Percentiles rank a stretch among this genome's conserved stretches.
phyloP scores from a whole-genome alignment of 139 green algal genomes.

The Chlorella vulgaris region DNA sequence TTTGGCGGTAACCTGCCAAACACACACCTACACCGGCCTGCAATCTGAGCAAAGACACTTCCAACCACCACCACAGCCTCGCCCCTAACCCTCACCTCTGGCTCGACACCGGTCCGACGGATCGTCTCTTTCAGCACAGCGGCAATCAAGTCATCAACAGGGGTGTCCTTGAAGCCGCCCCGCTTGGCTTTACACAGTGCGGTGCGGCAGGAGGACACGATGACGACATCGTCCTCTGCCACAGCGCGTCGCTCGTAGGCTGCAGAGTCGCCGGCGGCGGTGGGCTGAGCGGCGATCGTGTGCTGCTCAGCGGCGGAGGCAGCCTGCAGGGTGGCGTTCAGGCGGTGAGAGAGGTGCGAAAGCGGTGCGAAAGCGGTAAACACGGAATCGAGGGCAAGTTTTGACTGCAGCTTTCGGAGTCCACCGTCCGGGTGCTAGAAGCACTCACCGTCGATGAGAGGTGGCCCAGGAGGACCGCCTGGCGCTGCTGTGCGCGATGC shows the following conservation, averaged over 20 bases:
- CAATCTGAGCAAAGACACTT: no score
- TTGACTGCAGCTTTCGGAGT: no score
- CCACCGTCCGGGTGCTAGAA: not conserved
- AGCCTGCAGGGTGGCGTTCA: not conserved
- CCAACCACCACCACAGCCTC: no score
- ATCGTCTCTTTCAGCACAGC: conserved; percentile 85
- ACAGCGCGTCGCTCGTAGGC: conserved; percentile 70
- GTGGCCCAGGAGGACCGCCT: conserved; percentile 57
- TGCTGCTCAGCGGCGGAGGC: not conserved
- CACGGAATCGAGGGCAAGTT: no score
- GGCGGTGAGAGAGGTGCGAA: no score
- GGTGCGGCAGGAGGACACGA: conserved; percentile 89
- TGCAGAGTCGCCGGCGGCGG: conserved; percentile 83
- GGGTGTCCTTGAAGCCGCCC: conserved; percentile 91
- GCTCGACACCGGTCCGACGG: conserved; percentile 74
- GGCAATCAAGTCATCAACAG: conserved; percentile 89
- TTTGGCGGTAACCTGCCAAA: not conserved
- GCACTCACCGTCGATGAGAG: conserved; percentile 28
- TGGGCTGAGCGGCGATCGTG: conserved; percentile 39
- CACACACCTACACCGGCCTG: not conserved
- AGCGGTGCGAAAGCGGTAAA: no score
- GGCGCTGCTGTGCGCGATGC: conserved; percentile 41
- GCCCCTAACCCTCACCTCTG: conserved; percentile 37
- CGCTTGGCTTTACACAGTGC: conserved; percentile 89
- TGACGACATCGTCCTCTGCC: conserved; percentile 86